Base-by-base conservation (phyloP, 768 basidiomycete genomes). In the Cyclocybe cylindracea region DNA sequence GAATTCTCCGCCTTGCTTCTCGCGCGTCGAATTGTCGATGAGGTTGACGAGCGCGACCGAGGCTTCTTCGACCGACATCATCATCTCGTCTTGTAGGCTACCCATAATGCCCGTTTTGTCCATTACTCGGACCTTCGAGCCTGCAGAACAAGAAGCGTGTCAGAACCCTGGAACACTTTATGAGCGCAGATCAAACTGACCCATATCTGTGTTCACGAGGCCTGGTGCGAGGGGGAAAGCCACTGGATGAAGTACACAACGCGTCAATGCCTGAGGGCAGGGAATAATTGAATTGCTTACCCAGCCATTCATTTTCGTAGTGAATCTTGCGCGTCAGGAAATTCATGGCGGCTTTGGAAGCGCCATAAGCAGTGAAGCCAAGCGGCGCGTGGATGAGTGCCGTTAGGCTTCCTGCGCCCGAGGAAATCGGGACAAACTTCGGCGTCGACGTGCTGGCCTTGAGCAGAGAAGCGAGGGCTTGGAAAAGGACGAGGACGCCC, bases 381-480 rank as follows among this genome's bases (percentile, higher is more conserved):
- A 39, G 32, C 33, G 47, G 34, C 10, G 40, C n/a, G 8, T 48
- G 11, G 18, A 48, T 48, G 7, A 39, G 40, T 4, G 19, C 37
- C 7, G 47, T 31, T 7, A 48, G n/a, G 32, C 47, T 48, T 39
- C 14, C 47, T 4, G 47, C 47, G 13, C 47, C 47, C 11, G 47
- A 48, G 37, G 24, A 29, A 16, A 48, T 39, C 6, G 37, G 37
- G 4, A 48, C 32, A 8, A 48, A 48, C 33, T 48, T 48, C 3
- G 47, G 47, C 14, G 14, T 40, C 5, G 29, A 41, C 7, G 2
- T 13, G 24, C 47, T 48, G 11, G 24, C 29, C 24, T 37, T 39
- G 10, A 48, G 38, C 19, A 48, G 39, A 10, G 29, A 10, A 7
- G 37, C 37, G 13, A 48, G 33, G 7, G 38, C 39, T 14, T 48